Evolutionary conservation across 106 monocot genomes (phyloP), one percentile per base, ranked within the genome.

Genomic region (Dactylorhiza incarnata): DNA sequence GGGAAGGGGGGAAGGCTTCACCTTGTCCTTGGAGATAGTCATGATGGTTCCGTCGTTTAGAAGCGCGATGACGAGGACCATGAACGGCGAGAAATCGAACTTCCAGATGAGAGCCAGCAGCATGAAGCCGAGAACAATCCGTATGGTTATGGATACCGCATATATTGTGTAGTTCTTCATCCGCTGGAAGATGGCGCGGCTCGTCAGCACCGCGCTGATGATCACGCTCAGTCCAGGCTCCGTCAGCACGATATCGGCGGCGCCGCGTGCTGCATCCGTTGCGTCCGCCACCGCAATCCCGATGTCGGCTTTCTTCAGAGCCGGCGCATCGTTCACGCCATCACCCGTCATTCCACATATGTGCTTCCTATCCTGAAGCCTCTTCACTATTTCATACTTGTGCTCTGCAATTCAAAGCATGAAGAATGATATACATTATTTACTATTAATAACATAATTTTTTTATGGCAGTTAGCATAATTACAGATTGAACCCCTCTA

Each of bases 81-180:
- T 86, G 76, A 86, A 86, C 15, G 86, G 87, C 2, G 83, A 77
- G 80, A 86, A 86, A 43, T 86, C 77, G 49, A 86, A 86, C 9
- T 63, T 71, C 86, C 86, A 86, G 65, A 83, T 83, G 48, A 86
- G 83, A 9, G 86, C 86, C 4, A 86, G 61, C 26, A 86, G 83
- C 46, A 86, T 71, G 80, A 87, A 87, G 29, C 86, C 83, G 9
- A 87, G 73, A 23, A 87, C 86, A 1, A 87, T 77, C 6, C 86
- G 80, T 25, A 87, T 87, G n/a, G 86, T 87, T 23, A 81, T 87
- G 4, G 86, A 87, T 13, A 87, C 86, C 2, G 86, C 86, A 45
- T 87, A 87, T 50, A 81, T 84, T 9, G 86, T 87, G 80, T 87
- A 87, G 74, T 86, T 86, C 77, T 86, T 86, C 86, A 86, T 86